Evolutionary conservation across 139 green algal genomes (phyloP).

Genomic region (Micractinium sp.): DNA sequence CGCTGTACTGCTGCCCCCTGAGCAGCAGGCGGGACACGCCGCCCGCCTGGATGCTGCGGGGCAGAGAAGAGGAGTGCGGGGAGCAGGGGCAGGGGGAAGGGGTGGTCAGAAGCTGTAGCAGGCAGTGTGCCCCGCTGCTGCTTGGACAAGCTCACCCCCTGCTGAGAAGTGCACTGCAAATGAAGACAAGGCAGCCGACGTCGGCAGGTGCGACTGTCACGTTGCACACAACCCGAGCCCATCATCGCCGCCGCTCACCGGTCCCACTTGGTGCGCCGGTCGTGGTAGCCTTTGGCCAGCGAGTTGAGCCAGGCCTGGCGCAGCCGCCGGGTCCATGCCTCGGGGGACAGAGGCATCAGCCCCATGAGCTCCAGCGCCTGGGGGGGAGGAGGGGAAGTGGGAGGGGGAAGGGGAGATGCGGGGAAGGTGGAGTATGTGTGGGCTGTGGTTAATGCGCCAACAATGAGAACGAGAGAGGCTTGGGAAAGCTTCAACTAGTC

Average conservation of each 20-base stretch:
- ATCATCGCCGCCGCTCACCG: neutral
- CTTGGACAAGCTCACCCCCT: neutral
- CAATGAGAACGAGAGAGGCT: too few species aligned
- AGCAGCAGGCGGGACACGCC: slow-evolving; percentile 49
- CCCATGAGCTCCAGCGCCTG: slow-evolving; percentile 24
- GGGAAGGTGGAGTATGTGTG: neutral
- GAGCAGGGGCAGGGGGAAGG: neutral
- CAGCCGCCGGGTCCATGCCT: neutral
- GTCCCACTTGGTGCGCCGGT: slow-evolving; percentile 29
- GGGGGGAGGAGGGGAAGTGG: too few species aligned
- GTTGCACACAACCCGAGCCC: too few species aligned
- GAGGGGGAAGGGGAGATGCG: neutral
- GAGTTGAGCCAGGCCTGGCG: slow-evolving; percentile 13
- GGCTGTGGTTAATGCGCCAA: too few species aligned
- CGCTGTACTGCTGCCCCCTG: slow-evolving; percentile 45
- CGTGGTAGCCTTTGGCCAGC: slow-evolving; percentile 37
- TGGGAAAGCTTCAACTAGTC: neutral
- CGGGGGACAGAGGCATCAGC: neutral
- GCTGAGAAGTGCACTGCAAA: too few species aligned
- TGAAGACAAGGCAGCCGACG: too few species aligned
- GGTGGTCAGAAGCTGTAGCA: too few species aligned
- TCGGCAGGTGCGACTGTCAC: too few species aligned
- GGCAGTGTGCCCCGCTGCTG: neutral
- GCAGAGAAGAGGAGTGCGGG: neutral
- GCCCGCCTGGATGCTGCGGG: slow-evolving; percentile 28